Base-by-base conservation (phyloP, 352 stramenopile genomes). In the Pythium aquatile region DNA sequence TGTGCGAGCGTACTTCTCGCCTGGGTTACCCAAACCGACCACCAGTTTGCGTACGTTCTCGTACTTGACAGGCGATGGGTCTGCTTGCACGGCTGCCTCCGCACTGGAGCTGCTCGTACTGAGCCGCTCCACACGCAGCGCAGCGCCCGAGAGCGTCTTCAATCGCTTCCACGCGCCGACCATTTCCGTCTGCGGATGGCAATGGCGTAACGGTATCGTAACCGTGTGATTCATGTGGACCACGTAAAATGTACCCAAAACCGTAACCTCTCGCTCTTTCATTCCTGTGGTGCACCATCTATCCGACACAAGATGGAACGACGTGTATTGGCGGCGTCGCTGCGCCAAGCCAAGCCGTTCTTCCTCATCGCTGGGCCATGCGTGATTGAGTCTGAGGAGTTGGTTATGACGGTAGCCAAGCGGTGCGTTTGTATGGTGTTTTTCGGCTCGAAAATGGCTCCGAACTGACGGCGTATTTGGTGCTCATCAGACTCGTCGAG, bases 311-410 rank as follows among this genome's bases (percentile, higher is more conserved):
- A 40, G 49, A 78, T 88, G 72, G 69, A 85, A 66, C 76, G 83
- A 48, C 78, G 61, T 1, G 75, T 66, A 39, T 55, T 94, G 28
- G 77, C 78, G 61, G 67, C 73, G 52, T 74, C 68, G 54, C 74
- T 95, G 56, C 83, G 86, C 13, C 44, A 69, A 14, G 82, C 87
- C 30, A 66, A 61, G 52, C 85, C 87, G 40, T 95, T 95, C 73
- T 95, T 95, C 69, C 75, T 95, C 37, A 93, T 95, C 61, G 87
- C 85, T 0, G 87, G 87, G 0, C 85, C 87, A 44, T 94, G 87
- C 65, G 87, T 93, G 35, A 74, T 95, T 44, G 85, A 95, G 73
- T 91, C 83, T 7, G 73, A 91, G 56, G 48, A 70, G 28, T 53
- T 90, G 3, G 80, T 90, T 16, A 78, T 95, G 77, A 49, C 76